phyloP scores from a whole-genome alignment of 108 stramenopile species.

The Fragilaria crotonensis region DNA sequence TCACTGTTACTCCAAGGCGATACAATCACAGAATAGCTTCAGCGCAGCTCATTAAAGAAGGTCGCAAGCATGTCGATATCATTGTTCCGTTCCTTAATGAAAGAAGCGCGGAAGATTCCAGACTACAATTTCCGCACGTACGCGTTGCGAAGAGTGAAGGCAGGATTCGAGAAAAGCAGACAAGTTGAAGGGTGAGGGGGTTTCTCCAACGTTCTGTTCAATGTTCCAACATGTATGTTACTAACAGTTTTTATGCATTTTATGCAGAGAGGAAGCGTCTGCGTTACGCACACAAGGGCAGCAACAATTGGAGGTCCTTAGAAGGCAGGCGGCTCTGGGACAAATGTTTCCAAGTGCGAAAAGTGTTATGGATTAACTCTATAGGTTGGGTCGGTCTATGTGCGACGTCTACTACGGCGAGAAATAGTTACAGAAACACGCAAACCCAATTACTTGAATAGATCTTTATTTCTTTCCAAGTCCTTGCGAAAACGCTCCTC shows the following conservation, averaged over 20 bases:
- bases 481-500: constrained; percentile 55
- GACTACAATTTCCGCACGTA: constrained; percentile 84
- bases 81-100: constrained; percentile 59
- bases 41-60: too few species aligned
- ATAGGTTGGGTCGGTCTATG: neutral
- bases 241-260: constrained; percentile 1
- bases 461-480: constrained; percentile 49
- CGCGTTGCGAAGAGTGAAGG: constrained; percentile 58
- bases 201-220: neutral
- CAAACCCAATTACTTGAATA: constrained; percentile 36
- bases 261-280: constrained; percentile 43
- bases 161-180: constrained; percentile 62
- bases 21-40: too few species aligned
- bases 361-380: constrained; percentile 68
- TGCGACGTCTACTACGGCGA: neutral
- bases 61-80: too few species aligned
- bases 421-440: too few species aligned
- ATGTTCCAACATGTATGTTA: neutral
- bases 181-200: constrained; percentile 52
- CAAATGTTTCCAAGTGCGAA: constrained; percentile 61
- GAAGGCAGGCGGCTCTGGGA: constrained; percentile 55
- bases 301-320: constrained; percentile 58
- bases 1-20: too few species aligned
- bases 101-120: constrained; percentile 60
- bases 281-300: constrained; percentile 52